Conservation (phyloP, 176 grass and related monocot genomes). For the Cocos nucifera region DNA sequence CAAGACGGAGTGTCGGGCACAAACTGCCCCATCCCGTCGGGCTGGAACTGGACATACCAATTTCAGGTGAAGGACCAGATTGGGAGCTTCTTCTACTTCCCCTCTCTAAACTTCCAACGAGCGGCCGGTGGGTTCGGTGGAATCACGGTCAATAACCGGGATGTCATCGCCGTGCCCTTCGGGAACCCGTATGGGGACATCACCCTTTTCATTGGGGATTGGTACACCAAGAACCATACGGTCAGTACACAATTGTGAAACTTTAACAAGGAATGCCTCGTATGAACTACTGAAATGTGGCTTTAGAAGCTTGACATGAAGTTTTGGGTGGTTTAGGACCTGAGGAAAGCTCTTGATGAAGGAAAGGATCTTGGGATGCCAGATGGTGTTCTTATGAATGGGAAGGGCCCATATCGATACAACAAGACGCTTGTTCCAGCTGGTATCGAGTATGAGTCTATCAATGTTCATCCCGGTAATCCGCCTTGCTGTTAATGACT, state of each 20-base stretch:
- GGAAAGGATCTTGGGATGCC: conserved; percentile 20
- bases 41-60: conserved; percentile 29
- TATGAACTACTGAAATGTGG: no score
- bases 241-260: background rate
- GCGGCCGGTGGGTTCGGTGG: conserved; percentile 21
- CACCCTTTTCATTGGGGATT: conserved; percentile 22
- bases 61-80: conserved; percentile 29
- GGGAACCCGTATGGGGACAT: conserved; percentile 15
- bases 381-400: conserved; percentile 25
- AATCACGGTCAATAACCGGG: conserved; percentile 24
- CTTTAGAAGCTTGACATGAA: no score
- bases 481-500: no score
- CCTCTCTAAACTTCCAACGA: conserved; percentile 12
- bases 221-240: conserved; percentile 22
- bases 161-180: conserved; percentile 18
- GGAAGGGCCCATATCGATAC: conserved; percentile 24
- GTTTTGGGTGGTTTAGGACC: background rate
- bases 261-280: no score
- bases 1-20: conserved; percentile 23
- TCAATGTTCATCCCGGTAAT: conserved; percentile 20
- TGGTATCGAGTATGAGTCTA: conserved; percentile 21
- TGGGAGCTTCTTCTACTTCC: conserved; percentile 25
- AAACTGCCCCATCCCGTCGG: conserved; percentile 19
- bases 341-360: conserved; percentile 15
- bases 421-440: conserved; percentile 17